Percentiles rank a stretch among this genome's conserved stretches.
phyloP scores from a whole-genome alignment of 257 asterid genomes.

The Solanum clarkiae region DNA sequence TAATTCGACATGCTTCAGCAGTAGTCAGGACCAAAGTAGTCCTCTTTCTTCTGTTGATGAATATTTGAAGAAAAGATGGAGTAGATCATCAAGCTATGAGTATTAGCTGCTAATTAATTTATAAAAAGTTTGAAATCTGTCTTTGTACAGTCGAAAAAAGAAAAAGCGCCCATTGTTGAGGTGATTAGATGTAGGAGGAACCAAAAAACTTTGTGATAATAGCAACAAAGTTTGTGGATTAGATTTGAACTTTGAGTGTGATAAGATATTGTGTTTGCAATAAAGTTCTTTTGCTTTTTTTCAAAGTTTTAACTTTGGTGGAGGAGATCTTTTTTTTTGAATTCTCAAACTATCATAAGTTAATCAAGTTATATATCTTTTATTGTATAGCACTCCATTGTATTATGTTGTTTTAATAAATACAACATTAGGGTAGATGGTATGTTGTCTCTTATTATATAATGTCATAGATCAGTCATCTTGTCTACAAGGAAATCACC shows the following conservation, averaged over 20 bases:
- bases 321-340: background rate
- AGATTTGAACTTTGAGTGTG: background rate
- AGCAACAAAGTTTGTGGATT: background rate
- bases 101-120: slow-evolving; percentile 4
- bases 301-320: background rate
- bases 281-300: background rate
- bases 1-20: slow-evolving; percentile 48
- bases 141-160: slow-evolving; percentile 12
- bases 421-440: too few species aligned
- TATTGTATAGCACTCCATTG: background rate
- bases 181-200: slow-evolving; percentile 19
- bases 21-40: slow-evolving; percentile 67
- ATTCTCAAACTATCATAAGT: background rate
- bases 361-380: background rate
- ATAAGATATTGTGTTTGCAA: background rate
- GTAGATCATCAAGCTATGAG: slow-evolving; percentile 64
- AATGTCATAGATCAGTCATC: too few species aligned
- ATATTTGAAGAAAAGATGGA: slow-evolving; percentile 59
- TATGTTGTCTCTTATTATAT: background rate
- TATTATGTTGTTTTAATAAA: background rate
- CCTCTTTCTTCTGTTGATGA: slow-evolving; percentile 57
- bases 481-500: too few species aligned
- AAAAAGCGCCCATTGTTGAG: slow-evolving; percentile 46
- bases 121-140: background rate
- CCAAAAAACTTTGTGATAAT: background rate